A percentile compares a stretch with the other conserved stretches of the same genome.
Evolutionary conservation across 2,329 filamentous ascomycete species (phyloP).

Genomic region (Penicillium sclerotiorum): DNA sequence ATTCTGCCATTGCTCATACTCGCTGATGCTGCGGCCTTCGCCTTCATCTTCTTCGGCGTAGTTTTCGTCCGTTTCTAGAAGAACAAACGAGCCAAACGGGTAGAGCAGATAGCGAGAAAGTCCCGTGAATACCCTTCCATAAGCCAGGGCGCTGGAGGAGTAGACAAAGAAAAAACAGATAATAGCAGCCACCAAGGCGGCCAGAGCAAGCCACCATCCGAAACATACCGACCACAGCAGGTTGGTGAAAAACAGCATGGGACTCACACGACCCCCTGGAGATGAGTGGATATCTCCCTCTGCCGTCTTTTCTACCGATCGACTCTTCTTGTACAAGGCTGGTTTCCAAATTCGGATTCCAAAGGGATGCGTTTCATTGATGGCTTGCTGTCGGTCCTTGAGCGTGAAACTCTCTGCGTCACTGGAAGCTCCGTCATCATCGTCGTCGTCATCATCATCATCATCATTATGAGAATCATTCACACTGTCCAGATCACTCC

Average conservation of each 20-base stretch:
- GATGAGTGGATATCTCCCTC: slow-evolving; percentile 97
- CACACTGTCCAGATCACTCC: slow-evolving; percentile 25
- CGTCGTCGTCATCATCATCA: slow-evolving; percentile 50
- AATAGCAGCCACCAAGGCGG: slow-evolving; percentile 72
- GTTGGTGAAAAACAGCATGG: slow-evolving; percentile 85
- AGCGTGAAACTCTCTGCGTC: slow-evolving; percentile 97
- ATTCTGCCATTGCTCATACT: slow-evolving; percentile 99
- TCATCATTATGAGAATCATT: slow-evolving; percentile 46
- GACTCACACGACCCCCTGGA: slow-evolving; percentile 82
- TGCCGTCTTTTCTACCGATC: slow-evolving; percentile 93
- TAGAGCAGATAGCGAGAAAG: slow-evolving; percentile 88
- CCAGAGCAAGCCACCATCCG: slow-evolving; percentile 90
- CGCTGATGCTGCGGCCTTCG: slow-evolving; percentile 93
- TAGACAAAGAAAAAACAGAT: slow-evolving; percentile 80
- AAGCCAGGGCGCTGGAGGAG: slow-evolving; percentile 77
- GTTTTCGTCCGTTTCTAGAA: slow-evolving; percentile 88
- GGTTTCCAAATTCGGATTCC: slow-evolving; percentile 99
- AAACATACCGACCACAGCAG: slow-evolving; percentile 87
- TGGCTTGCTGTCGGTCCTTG: slow-evolving; percentile 94
- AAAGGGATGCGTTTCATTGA: slow-evolving; percentile 98
- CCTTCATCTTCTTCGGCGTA: slow-evolving; percentile 94
- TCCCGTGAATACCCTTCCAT: slow-evolving; percentile 82
- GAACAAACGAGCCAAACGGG: slow-evolving; percentile 94
- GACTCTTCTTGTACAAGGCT: slow-evolving; percentile 94
- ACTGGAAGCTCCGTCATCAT: slow-evolving; percentile 60